Percentiles rank a stretch among this genome's conserved stretches.
phyloP scores from a whole-genome alignment of 495 filamentous ascomycete species.

The Sabuloglossum arenarium region DNA sequence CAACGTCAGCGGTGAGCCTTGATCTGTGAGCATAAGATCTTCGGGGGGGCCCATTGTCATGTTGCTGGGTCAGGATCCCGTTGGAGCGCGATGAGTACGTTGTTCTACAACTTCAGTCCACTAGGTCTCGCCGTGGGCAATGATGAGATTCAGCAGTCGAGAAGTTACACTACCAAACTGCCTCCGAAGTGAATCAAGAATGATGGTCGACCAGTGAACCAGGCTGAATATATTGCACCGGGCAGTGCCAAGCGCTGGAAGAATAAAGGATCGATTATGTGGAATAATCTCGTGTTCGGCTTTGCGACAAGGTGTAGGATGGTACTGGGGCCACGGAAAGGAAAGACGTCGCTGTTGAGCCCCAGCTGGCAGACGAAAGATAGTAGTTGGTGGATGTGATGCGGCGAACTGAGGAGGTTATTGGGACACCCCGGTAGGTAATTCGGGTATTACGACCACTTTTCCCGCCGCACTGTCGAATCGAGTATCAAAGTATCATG shows the following conservation, averaged over 20 bases:
- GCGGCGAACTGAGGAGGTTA: too few species aligned
- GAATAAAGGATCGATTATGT: not conserved
- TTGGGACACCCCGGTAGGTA: too few species aligned
- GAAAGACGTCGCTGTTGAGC: too few species aligned
- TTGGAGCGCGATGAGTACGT: not conserved
- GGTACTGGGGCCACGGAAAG: not conserved
- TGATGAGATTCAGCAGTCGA: too few species aligned
- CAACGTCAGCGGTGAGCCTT: constrained; percentile 10
- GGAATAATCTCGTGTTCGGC: not conserved
- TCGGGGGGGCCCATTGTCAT: not conserved
- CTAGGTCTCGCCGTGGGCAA: not conserved
- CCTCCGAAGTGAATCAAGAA: too few species aligned
- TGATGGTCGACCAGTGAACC: not conserved
- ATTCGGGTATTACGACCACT: too few species aligned
- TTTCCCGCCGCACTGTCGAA: too few species aligned
- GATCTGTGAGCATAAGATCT: not conserved
- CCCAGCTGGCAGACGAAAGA: too few species aligned
- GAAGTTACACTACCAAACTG: too few species aligned
- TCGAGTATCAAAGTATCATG: too few species aligned
- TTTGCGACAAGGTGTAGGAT: not conserved
- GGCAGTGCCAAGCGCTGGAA: not conserved
- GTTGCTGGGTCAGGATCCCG: not conserved
- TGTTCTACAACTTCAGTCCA: not conserved
- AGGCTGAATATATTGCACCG: not conserved
- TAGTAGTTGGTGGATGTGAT: too few species aligned